Evolutionary conservation across 129 eudicot species (phyloP), one percentile per base, ranked within the genome.

Genomic region (Deinandra increscens): DNA sequence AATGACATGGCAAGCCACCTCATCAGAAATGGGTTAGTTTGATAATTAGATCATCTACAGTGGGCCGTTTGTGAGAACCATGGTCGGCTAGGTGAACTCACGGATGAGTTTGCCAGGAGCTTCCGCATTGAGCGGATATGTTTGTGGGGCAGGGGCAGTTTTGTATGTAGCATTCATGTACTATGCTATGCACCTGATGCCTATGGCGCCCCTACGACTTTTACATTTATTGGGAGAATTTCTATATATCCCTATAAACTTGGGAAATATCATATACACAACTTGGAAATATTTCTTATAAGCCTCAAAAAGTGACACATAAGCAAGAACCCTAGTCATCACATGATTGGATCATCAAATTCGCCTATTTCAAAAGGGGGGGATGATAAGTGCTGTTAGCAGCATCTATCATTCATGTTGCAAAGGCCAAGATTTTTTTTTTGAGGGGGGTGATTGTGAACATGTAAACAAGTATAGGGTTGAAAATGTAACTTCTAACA

Each of bases 401-500:
- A 13, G 37, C 33, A 23, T 6, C 37, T 55, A 12, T n/a, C 63
- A 29, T 58, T 13, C 18, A 5, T 58, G 39, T 11, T 12, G 19
- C 38, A 4, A 12, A 58, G 9, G 23, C 4, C 10, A 5, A 29
- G 12, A 29, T 2, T 4, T 3, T 3, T 36, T 23, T 23, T 10
- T 4, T 12, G 37, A 56, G 41, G 17, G 17, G 61, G 34, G 41
- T 33, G 37, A 58, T 12, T 26, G 7, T 31, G 62, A 55, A 11
- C 18, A 23, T 55, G 37, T 26, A 23, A 55, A 58, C 22, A 29
- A 1, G 18, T 26, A 10, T 4, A 26, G 41, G 39, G 39, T 58
- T 58, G 29, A 58, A 23, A 29, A 13, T 58, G 38, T 29, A 58
- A 42, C 37, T 49, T 18, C 14, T 48, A 38, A 79, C 88, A 19